Percentiles rank a stretch among this genome's conserved stretches.
phyloP scores from a whole-genome alignment of 495 filamentous ascomycete genomes.

The Ramalina intermedia region DNA sequence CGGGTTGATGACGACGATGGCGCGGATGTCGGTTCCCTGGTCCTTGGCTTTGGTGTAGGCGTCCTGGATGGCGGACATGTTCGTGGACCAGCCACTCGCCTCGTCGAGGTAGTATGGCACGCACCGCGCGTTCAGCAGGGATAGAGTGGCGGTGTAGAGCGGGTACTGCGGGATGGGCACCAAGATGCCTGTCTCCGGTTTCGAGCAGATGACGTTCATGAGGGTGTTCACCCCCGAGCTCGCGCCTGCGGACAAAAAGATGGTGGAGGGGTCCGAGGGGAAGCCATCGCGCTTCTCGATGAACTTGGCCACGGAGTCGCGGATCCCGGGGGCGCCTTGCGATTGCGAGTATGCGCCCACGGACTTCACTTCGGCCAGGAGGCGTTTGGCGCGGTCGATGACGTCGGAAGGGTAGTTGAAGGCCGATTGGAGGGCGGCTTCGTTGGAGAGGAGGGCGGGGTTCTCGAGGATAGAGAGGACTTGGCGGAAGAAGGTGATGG shows the following conservation, averaged over 20 bases:
- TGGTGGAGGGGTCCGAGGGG: conserved; percentile 56
- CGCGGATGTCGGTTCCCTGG: conserved; percentile 71
- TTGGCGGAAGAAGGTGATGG: conserved; percentile 97
- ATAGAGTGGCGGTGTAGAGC: conserved; percentile 86
- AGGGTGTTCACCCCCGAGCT: conserved; percentile 90
- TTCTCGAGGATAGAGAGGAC: conserved; percentile 90
- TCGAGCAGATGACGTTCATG: conserved; percentile 73
- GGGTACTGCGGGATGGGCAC: conserved; percentile 97
- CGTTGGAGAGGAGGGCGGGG: conserved; percentile 64
- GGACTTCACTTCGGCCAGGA: conserved; percentile 70
- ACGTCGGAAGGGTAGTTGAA: conserved; percentile 83
- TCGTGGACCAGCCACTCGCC: conserved; percentile 69
- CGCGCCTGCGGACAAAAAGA: conserved; percentile 82
- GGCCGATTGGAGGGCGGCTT: conserved; percentile 46
- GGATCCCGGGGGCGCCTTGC: conserved; percentile 70
- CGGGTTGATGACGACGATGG: conserved; percentile 94
- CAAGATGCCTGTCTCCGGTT: conserved; percentile 67
- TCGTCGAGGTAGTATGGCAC: conserved; percentile 93
- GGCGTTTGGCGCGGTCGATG: conserved; percentile 60
- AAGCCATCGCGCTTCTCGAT: conserved; percentile 85
- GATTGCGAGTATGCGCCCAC: conserved; percentile 95
- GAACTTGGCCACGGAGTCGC: conserved; percentile 80
- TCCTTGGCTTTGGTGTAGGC: conserved; percentile 55
- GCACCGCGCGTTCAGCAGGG: conserved; percentile 69
- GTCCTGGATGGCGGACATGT: conserved; percentile 56